Percentiles rank a stretch among this genome's conserved stretches.
phyloP scores from a whole-genome alignment of 805 yeast genomes.

The Metschnikowia aberdeeniae region DNA sequence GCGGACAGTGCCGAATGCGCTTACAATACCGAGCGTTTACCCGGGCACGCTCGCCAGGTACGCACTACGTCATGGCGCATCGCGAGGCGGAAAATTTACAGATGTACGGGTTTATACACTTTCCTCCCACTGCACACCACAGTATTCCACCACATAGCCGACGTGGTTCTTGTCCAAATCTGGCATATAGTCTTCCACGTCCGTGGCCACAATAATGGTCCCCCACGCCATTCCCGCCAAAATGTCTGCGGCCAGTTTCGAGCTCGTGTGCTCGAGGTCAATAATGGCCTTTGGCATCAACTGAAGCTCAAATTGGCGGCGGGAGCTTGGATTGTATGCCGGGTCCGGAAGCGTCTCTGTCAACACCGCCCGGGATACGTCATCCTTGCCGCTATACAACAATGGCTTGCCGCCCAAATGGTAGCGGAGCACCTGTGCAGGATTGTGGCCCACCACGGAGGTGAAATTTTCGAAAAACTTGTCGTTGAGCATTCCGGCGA shows the following conservation, averaged over 20 bases:
- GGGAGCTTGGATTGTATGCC: slow-evolving; percentile 54
- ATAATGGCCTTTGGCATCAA: slow-evolving; percentile 91
- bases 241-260: slow-evolving; percentile 39
- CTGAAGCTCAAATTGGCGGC: slow-evolving; percentile 76
- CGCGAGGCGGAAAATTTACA: neutral
- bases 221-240: slow-evolving; percentile 97
- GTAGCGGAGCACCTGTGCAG: slow-evolving; percentile 82
- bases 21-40: neutral
- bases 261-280: slow-evolving; percentile 54
- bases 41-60: neutral
- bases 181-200: slow-evolving; percentile 60
- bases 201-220: slow-evolving; percentile 79
- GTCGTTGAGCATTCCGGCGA: slow-evolving; percentile 63
- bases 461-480: slow-evolving; percentile 76
- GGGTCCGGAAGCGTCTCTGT: slow-evolving; percentile 51
- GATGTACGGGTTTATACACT: slow-evolving; percentile 7
- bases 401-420: slow-evolving; percentile 77
- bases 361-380: slow-evolving; percentile 43
- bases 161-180: slow-evolving; percentile 56
- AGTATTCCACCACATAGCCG: slow-evolving; percentile 79
- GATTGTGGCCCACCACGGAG: slow-evolving; percentile 71
- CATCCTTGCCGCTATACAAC: slow-evolving; percentile 62
- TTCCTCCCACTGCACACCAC: slow-evolving; percentile 85
- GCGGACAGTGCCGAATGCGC: too few relatives aligned
- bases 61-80: slow-evolving; percentile 1